Evolutionary conservation across 2,329 filamentous ascomycete genomes (phyloP), one percentile per base, ranked within the genome.

Genomic region (Zymoseptoria crescenta): DNA sequence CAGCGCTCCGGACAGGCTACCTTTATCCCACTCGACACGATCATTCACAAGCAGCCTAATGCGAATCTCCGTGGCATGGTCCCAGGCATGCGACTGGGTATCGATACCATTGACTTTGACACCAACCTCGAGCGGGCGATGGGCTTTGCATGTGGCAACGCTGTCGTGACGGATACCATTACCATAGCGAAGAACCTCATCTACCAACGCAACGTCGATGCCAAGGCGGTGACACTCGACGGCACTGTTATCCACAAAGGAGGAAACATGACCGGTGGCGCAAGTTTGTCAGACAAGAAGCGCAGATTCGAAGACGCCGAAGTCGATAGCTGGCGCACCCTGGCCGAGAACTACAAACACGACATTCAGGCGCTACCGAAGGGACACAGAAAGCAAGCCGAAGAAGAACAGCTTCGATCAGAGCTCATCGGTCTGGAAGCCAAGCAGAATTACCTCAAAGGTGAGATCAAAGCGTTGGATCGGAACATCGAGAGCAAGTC

Each of bases 171-270:
- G 70, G 94, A 99, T 73, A 89, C 84, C 57, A 79, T 96, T 41
- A 83, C 87, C 3, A 86, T 94, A 56, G 94, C 94, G 28, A 96
- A 95, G 73, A 83, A 93, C 59, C 86, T 99, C 52, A 92, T 91
- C 71, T 97, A 95, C 71, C 85, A 89, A 59, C 87, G 85, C 64
- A 87, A 84, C 30, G 87, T 96, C 30, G 88, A 92, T 60, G 92
- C 95, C 56, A 97, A 97, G 74, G 92, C 93, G 4, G 93, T 99
- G 10, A 96, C 92, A 0, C 75, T 97, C 10, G 92, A 97, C 70
- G 94, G 94, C n/a, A 93, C 88, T 57, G 88, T 99, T 61, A 96
- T 99, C 64, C 91, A 96, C 77, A 97, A 97, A 73, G 91, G 89
- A 52, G 94, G 94, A 70, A 81, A 95, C 56, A 97, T 99, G 88